A percentile compares a stretch with the other conserved stretches of the same genome.
Evolutionary conservation across 495 filamentous ascomycete genomes (phyloP).

Genomic region (Terfezia claveryi): DNA sequence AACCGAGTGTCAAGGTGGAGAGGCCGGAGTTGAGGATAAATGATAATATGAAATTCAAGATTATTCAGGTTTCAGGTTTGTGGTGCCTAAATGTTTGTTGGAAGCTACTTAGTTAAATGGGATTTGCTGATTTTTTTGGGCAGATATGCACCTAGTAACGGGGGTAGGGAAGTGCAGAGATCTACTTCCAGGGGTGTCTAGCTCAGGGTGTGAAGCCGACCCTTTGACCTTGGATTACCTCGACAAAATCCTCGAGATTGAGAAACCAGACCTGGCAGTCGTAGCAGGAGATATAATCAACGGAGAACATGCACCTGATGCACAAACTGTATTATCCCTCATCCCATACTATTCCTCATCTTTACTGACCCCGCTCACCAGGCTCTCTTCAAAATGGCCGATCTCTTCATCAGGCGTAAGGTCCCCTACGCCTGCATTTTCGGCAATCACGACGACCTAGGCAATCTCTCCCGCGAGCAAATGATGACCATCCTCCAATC

Average conservation of each 20-base stretch:
- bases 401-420: constrained; percentile 61
- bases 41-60: constrained; percentile 88
- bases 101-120: not conserved
- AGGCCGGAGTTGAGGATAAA: constrained; percentile 53
- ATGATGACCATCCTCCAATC: constrained; percentile 70
- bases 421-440: constrained; percentile 89
- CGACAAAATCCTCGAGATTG: constrained; percentile 56
- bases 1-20: constrained; percentile 27
- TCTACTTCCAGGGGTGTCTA: constrained; percentile 43
- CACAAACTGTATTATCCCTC: constrained; percentile 37
- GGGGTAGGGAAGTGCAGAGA: constrained; percentile 71
- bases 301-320: constrained; percentile 74
- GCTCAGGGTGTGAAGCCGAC: constrained; percentile 76
- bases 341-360: constrained; percentile 1
- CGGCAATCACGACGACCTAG: constrained; percentile 94
- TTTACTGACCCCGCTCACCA: constrained; percentile 11
- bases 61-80: constrained; percentile 55
- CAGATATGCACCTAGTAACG: constrained; percentile 73
- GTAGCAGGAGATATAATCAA: constrained; percentile 89
- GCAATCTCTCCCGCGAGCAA: constrained; percentile 46
- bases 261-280: constrained; percentile 79
- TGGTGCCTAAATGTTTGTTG: not conserved
- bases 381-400: constrained; percentile 84
- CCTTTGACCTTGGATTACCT: constrained; percentile 81
- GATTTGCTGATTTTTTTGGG: not conserved